Base-by-base conservation (phyloP, 345 rosid genomes). In the Citrus sp. region DNA sequence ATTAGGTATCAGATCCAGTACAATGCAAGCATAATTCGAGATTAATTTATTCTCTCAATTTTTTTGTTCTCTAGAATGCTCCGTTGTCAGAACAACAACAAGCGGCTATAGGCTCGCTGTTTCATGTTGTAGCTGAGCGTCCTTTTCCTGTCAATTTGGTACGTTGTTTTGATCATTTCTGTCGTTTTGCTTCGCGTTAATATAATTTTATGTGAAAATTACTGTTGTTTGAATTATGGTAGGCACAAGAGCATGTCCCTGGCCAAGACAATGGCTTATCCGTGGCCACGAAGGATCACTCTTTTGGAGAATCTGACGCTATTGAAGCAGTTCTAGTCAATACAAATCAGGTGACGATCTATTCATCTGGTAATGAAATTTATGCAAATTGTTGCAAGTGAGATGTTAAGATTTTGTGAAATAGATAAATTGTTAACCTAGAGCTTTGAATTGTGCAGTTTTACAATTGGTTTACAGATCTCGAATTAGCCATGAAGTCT, bases 391-490 rank as follows among this genome's bases (percentile, higher is more conserved):
- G 30, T 46, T 46, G 37, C 12, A 16, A n/a, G 3, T 27, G 73
- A 16, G 51, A 22, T 24, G 8, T 40, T 70, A 25, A 35, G 3
- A 32, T 76, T 55, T 9, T 6, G 18, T 59, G 51, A 38, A n/a
- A 46, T 75, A 0, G 22, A 72, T 75, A 22, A 67, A 73, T 38
- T 78, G 40, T 37, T 16, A 61, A 13, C 55, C 74, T 67, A 67
- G 37, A n/a, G 34, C 32, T 24, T 72, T 81, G 21, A 14, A 55
- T 66, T 27, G 22, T 80, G 76, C 90, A 95, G 99, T 95, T 95
- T 73, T 95, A 93, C 87, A 93, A 95, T 73, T 95, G 99, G 99
- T 95, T 95, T 81, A 87, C 98, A 22, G 97, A 95, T 91, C 99
- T 95, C 80, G 98, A 95, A 87, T 92, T 90, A 35, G 97, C 98